Base-by-base conservation (phyloP, 768 basidiomycete genomes). In the Sporobolomyces pararoseus region DNA sequence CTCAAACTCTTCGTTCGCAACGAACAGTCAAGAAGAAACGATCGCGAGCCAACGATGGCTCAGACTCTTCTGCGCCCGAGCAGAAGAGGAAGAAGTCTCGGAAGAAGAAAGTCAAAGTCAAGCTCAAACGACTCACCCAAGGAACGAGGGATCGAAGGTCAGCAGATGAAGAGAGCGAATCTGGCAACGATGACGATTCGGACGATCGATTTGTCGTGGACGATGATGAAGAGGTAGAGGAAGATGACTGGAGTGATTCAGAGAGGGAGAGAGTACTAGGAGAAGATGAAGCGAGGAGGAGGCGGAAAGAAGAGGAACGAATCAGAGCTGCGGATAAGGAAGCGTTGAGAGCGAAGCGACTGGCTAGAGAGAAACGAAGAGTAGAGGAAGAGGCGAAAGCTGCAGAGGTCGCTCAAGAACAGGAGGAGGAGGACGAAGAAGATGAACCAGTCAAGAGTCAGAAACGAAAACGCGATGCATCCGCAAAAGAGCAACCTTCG, bases 171-270 rank as follows among this genome's bases (percentile, higher is more conserved):
- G 44, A 23, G 10, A 39, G 37, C 21, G 49, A 27, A 10, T 49
- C 46, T 29, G n/a, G 12, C 12, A 27, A 25, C 29, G 58, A 59
- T 4, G 58, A 29, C 21, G 19, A 4, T 25, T 70, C 59, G 31
- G 42, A 46, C 7, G 42, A 29, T 17, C 3, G 9, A 25, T 70
- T 64, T 25, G n/a, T 70, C 14, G 69, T 70, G 17, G 63, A 42
- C 13, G 69, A 71, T 39, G 65, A 63, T 4, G 68, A 37, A 7
- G 46, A 29, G 49, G 5, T 66, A 12, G 21, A 29, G 5, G n/a
- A 34, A 2, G 54, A 53, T 16, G 55, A 61, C 31, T 35, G 61
- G 37, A 27, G 23, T 27, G 66, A 63, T 29, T 46, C 37, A 3
- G 66, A 62, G 42, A 21, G 59, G 42, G 51, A 60, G 39, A 29